A percentile compares a stretch with the other conserved stretches of the same genome.
Evolutionary conservation across 805 yeast species (phyloP).

Genomic region (Nakazawaea molendinolei): DNA sequence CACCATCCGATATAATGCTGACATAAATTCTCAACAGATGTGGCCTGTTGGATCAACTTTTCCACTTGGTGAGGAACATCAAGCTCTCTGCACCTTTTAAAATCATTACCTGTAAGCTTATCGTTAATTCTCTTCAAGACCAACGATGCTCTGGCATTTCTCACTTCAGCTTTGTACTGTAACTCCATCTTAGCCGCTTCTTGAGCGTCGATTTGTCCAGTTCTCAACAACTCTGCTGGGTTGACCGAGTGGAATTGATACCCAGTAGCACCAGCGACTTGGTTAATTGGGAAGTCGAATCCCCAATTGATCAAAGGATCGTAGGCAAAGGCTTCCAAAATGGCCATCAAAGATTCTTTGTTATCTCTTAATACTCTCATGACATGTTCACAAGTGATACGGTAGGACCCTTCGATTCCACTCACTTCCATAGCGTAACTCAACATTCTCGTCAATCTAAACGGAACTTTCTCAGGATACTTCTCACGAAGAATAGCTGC

Average conservation of each 20-base stretch:
- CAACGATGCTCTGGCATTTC: slow-evolving; percentile 86
- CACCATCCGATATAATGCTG: slow-evolving; percentile 99
- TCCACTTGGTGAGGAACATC: slow-evolving; percentile 90
- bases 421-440: slow-evolving; percentile 98
- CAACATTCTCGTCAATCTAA: slow-evolving; percentile 92
- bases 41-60: slow-evolving; percentile 89
- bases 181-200: slow-evolving; percentile 67
- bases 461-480: slow-evolving; percentile 97
- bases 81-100: slow-evolving; percentile 61
- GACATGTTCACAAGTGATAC: slow-evolving; percentile 95
- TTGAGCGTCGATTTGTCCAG: slow-evolving; percentile 69
- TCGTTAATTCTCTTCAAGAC: slow-evolving; percentile 88
- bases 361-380: slow-evolving; percentile 92
- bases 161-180: slow-evolving; percentile 63
- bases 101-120: slow-evolving; percentile 90
- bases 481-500: slow-evolving; percentile 95
- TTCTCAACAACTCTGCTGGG: slow-evolving; percentile 62
- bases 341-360: slow-evolving; percentile 95
- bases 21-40: slow-evolving; percentile 90
- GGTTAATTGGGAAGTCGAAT: slow-evolving; percentile 81
- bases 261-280: slow-evolving; percentile 69
- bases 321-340: slow-evolving; percentile 94
- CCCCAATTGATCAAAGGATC: slow-evolving; percentile 99
- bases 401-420: slow-evolving; percentile 95
- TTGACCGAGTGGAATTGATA: slow-evolving; percentile 60